phyloP scores from a whole-genome alignment of 2,329 filamentous ascomycete genomes.

The Juglanconis sp. region DNA sequence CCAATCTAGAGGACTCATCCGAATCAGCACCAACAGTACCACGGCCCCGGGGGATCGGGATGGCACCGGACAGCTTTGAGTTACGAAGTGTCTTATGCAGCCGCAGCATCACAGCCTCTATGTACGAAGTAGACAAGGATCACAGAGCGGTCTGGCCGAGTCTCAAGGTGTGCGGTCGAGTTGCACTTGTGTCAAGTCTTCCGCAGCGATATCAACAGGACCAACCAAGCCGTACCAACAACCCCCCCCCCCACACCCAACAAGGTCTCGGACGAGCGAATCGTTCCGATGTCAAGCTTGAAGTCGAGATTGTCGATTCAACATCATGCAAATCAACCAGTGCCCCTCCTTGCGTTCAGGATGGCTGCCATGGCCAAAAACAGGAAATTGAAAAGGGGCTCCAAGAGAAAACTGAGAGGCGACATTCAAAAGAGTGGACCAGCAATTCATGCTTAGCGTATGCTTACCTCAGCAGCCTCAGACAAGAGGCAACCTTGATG shows the following conservation, averaged over 20 bases:
- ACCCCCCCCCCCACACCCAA: background rate
- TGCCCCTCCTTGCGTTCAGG: background rate
- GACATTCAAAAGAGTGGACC: background rate
- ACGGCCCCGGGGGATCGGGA: background rate
- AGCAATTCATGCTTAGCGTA: background rate
- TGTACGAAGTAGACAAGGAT: background rate
- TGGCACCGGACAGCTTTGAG: background rate
- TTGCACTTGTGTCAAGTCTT: background rate
- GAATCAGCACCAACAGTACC: constrained; percentile 9
- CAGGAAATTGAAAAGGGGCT: background rate
- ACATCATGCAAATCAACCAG: background rate
- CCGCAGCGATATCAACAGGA: background rate
- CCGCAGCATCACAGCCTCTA: background rate
- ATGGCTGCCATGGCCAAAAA: background rate
- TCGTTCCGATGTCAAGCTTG: background rate
- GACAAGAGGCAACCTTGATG: no score
- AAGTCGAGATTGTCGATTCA: background rate
- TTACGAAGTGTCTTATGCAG: constrained; percentile 6
- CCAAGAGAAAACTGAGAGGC: background rate
- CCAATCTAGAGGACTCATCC: constrained; percentile 6
- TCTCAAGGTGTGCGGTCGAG: background rate
- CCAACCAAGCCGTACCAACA: background rate
- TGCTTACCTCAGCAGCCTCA: background rate
- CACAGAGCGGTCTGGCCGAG: background rate
- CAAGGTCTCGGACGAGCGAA: background rate